Base-by-base conservation (phyloP, 2,329 filamentous ascomycete species). In the Phialophora expanda region DNA sequence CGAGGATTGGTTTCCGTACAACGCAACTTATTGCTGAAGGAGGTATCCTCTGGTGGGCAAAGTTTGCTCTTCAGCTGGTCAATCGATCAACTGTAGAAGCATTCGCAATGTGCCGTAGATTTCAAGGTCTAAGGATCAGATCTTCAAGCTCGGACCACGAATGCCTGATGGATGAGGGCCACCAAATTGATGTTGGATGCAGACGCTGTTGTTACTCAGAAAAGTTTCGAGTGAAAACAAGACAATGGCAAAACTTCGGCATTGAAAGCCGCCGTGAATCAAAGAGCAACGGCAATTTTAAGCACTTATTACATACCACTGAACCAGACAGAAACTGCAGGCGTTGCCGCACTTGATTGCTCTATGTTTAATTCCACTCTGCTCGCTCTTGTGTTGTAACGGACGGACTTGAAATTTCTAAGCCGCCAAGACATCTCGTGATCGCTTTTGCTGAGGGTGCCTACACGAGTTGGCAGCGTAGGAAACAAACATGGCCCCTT, bases 401-500 rank as follows among this genome's bases (percentile, higher is more conserved):
- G 38, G 38, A 44, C 5, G 38, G 17, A 6, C 17, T 44, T n/a
- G 14, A 44, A 38, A 7, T n/a, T 9, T n/a, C 17, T n/a, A n/a
- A 17, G 17, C 17, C 7, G 17, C 17, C 38, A 11, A n/a, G 38
- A n/a, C 38, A 44, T n/a, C 38, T 41, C 38, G n/a, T 17, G 38
- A 1, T 8, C 38, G 5, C 38, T n/a, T 44, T 17, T 44, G 6
- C 14, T n/a, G 12, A 9, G n/a, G 38, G 17, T n/a, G 17, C 17
- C 38, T 44, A 8, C 38, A 44, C 38, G 7, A 44, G 17, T n/a
- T 20, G 38, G 38, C 17, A 44, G 38, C 38, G 38, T n/a, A 8
- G 17, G 17, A 8, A 7, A 44, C 17, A 20, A 64, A 46, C 22
- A 69, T 67, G 67, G 44, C 67, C 48, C 54, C 58, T 3, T 67